Evolutionary conservation across 2,329 filamentous ascomycete genomes (phyloP).

Genomic region (Sarocladium kiliense): DNA sequence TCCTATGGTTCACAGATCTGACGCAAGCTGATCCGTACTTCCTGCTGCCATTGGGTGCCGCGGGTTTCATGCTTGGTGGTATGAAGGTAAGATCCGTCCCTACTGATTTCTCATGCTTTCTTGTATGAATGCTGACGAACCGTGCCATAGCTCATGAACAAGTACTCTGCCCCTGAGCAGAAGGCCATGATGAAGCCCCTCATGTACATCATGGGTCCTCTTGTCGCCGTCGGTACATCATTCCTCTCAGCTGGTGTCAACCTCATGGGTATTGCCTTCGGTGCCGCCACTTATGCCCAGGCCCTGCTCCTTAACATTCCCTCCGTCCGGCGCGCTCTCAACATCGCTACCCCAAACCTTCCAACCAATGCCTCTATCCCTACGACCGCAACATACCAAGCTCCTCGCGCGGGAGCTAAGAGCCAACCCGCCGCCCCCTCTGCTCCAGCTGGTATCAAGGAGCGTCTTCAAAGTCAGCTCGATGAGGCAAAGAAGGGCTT

Average conservation of each 20-base stretch:
- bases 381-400: slow-evolving; percentile 24
- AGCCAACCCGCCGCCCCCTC: slow-evolving; percentile 12
- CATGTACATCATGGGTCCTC: slow-evolving; percentile 35
- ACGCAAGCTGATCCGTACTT: slow-evolving; percentile 72
- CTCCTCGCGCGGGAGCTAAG: slow-evolving; percentile 24
- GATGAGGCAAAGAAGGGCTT: slow-evolving; percentile 33
- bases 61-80: slow-evolving; percentile 49
- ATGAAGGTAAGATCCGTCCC: slow-evolving; percentile 40
- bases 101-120: not conserved
- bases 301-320: slow-evolving; percentile 31
- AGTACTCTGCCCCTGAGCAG: slow-evolving; percentile 24
- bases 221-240: slow-evolving; percentile 38
- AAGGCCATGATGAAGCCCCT: slow-evolving; percentile 35
- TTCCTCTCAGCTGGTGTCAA: slow-evolving; percentile 45
- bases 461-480: slow-evolving; percentile 27
- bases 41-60: slow-evolving; percentile 62
- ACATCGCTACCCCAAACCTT: slow-evolving; percentile 28
- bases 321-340: slow-evolving; percentile 30
- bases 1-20: slow-evolving; percentile 76
- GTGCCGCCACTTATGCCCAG: slow-evolving; percentile 31
- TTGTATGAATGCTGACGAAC: slow-evolving; percentile 10
- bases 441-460: slow-evolving; percentile 21
- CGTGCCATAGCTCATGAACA: slow-evolving; percentile 27
- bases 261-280: slow-evolving; percentile 40
- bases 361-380: slow-evolving; percentile 14